Evolutionary conservation across 2,329 filamentous ascomycete genomes (phyloP), one percentile per base, ranked within the genome.

Genomic region (Penicillium hordei): DNA sequence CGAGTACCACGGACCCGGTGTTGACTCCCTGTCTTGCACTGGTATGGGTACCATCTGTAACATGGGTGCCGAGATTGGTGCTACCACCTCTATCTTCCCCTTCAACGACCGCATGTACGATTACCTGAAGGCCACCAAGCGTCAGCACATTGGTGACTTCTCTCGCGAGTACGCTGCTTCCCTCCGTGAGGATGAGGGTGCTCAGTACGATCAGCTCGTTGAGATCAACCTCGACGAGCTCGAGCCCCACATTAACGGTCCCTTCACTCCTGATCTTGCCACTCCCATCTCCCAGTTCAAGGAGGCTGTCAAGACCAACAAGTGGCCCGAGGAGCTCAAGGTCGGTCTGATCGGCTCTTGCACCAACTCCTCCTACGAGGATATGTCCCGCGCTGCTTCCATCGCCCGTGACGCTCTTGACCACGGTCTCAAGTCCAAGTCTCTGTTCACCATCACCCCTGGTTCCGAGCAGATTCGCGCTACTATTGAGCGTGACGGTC

Each of bases 31-130:
- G 38, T 90, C 86, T 57, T 87, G 86, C 70, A 97, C 93, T 62
- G 93, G 93, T 70, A 93, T 93, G 89, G 93, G 82, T 25, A 96
- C 91, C 1, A 89, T 94, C 62, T 85, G 82, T 72, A 83, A 84
- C 73, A 89, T 90, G 86, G 83, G 83, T 75, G 82, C 84, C 66
- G 83, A 86, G 71, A 86, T 86, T 62, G 80, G 79, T 71, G 79
- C 93, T 58, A 97, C 93, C 21, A 97, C 93, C 54, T 95, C 92
- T 17, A 73, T 97, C 44, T 99, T 99, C 89, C 92, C 93, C 68
- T 99, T 96, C 87, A 96, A 95, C 82, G 90, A 97, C 78, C 87
- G 90, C 74, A 96, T 96, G 93, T 90, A 96, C 83, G 90, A 97
- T 75, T 99, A 97, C 82, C 86, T 99, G 43, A 82, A 82, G 44